A percentile compares a stretch with the other conserved stretches of the same genome.
phyloP scores from a whole-genome alignment of 2,329 filamentous ascomycete genomes.

The Exophiala oligosperma region DNA sequence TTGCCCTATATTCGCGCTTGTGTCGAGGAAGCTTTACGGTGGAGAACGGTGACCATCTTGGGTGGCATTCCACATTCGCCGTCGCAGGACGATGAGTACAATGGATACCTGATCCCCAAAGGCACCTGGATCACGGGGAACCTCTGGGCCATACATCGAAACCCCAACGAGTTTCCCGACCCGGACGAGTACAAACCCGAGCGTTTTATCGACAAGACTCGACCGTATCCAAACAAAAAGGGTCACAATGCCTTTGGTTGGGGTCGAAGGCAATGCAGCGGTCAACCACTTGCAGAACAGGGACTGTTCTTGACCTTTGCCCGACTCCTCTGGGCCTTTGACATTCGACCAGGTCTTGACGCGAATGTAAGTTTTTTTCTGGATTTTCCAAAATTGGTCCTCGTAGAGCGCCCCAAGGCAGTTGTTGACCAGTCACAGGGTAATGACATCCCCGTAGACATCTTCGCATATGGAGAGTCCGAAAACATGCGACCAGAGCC shows the following conservation, averaged over 20 bases:
- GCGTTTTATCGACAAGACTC: slow-evolving; percentile 34
- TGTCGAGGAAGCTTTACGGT: slow-evolving; percentile 40
- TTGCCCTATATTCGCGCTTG: slow-evolving; percentile 41
- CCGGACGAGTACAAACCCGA: slow-evolving; percentile 46
- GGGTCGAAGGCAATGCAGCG: slow-evolving; percentile 56
- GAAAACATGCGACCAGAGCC: slow-evolving; percentile 21
- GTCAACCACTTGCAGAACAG: slow-evolving; percentile 59
- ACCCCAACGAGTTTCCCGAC: slow-evolving; percentile 40
- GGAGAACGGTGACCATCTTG: slow-evolving; percentile 38
- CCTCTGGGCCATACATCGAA: slow-evolving; percentile 31
- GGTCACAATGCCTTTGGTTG: slow-evolving; percentile 60
- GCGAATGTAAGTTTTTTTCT: slow-evolving; percentile 16
- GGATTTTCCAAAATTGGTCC: not conserved
- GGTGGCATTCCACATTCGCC: slow-evolving; percentile 35
- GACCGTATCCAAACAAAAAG: slow-evolving; percentile 51
- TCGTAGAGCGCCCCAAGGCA: too few relatives aligned
- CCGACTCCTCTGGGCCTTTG: slow-evolving; percentile 59
- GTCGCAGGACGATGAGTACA: slow-evolving; percentile 50
- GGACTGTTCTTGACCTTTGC: slow-evolving; percentile 61
- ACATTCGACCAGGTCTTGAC: slow-evolving; percentile 46
- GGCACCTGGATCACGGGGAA: slow-evolving; percentile 37
- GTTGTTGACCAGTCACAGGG: slow-evolving; percentile 1
- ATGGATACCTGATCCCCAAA: slow-evolving; percentile 51
- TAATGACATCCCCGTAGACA: slow-evolving; percentile 14
- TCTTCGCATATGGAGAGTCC: slow-evolving; percentile 16